Evolutionary conservation across 176 grass and related monocot genomes (phyloP).

Genomic region (Chloris gayana): DNA sequence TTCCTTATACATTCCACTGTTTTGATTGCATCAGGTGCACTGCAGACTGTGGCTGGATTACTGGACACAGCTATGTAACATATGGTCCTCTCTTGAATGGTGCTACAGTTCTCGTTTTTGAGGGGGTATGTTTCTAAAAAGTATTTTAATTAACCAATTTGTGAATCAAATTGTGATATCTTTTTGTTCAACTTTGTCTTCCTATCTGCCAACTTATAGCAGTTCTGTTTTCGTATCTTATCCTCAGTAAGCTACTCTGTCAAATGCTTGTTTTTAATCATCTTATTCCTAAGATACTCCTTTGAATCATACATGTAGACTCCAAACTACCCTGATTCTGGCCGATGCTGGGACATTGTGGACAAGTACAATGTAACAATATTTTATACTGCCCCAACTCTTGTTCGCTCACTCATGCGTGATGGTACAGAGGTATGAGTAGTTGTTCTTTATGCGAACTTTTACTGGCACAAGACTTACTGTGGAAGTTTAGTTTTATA

Average conservation of each 20-base stretch:
- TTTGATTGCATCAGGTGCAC: conserved; percentile 78
- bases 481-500: conserved; percentile 7
- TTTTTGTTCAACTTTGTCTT: conserved; percentile 19
- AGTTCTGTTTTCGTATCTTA: conserved; percentile 7
- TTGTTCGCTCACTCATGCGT: conserved; percentile 96
- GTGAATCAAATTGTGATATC: conserved; percentile 3
- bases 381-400: conserved; percentile 99
- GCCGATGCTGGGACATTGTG: conserved; percentile 93
- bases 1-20: conserved; percentile 45
- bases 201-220: conserved; percentile 20
- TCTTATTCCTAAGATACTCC: conserved; percentile 31
- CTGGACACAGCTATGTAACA: conserved; percentile 95
- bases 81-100: conserved; percentile 99
- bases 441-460: background rate
- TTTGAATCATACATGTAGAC: conserved; percentile 61
- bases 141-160: conserved; percentile 1
- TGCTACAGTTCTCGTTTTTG: conserved; percentile 83
- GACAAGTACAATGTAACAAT: conserved; percentile 94
- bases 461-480: background rate
- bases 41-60: conserved; percentile 99
- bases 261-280: conserved; percentile 7
- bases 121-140: conserved; percentile 77
- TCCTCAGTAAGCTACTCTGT: too few species aligned
- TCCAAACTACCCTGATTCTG: conserved; percentile 92
- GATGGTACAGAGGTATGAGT: conserved; percentile 75